Evolutionary conservation across 2,329 filamentous ascomycete species (phyloP).

Genomic region (Dothiorella sarmentorum): DNA sequence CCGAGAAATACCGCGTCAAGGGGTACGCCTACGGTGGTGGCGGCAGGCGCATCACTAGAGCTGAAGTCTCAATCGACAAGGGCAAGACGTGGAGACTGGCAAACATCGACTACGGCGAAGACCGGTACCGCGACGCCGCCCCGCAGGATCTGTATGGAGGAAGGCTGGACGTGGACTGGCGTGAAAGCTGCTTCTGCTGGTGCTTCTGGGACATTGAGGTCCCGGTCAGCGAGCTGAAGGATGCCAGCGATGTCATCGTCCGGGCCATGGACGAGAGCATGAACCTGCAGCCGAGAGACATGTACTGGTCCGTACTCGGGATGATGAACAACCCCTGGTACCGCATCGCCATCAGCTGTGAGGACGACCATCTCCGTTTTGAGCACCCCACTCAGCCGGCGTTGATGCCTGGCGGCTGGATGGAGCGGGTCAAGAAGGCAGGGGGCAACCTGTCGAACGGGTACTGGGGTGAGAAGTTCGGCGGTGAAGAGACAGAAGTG

Average conservation of each 20-base stretch:
- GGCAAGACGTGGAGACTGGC: conserved; percentile 77
- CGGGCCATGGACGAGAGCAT: conserved; percentile 88
- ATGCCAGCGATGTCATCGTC: conserved; percentile 71
- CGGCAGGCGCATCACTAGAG: conserved; percentile 75
- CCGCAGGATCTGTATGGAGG: conserved; percentile 70
- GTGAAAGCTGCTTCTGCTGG: conserved; percentile 84
- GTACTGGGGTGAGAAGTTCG: conserved; percentile 74
- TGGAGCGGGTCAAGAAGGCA: conserved; percentile 81
- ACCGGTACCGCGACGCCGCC: conserved; percentile 68
- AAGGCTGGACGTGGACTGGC: conserved; percentile 73
- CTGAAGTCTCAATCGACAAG: conserved; percentile 80
- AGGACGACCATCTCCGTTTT: conserved; percentile 64
- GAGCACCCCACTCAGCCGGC: conserved; percentile 86
- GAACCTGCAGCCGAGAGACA: conserved; percentile 81
- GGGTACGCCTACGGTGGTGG: conserved; percentile 90
- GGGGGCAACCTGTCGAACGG: conserved; percentile 79
- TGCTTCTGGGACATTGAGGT: conserved; percentile 83
- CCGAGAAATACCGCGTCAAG: conserved; percentile 59
- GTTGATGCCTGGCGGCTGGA: conserved; percentile 79
- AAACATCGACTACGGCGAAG: conserved; percentile 77
- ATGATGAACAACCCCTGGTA: conserved; percentile 99
- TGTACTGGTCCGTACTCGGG: conserved; percentile 92
- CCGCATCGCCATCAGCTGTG: conserved; percentile 70
- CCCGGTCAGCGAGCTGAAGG: conserved; percentile 57
- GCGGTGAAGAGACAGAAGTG: conserved; percentile 46